Evolutionary conservation across 1,139 yeast genomes (phyloP), one percentile per base, ranked within the genome.

Genomic region (Taiozyma onychis): DNA sequence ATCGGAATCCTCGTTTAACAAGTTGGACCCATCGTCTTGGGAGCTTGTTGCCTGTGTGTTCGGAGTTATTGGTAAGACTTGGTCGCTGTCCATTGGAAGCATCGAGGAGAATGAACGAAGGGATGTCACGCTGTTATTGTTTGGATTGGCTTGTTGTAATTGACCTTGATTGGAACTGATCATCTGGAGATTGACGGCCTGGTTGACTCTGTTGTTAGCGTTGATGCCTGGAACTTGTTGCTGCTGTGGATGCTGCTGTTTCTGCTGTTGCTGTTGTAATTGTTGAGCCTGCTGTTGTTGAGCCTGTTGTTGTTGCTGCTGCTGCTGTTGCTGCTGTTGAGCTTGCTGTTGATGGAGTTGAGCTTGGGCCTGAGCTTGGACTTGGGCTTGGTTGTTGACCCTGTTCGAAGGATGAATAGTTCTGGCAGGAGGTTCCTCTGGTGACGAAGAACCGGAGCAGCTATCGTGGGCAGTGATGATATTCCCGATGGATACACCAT

Each of bases 201-300:
- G 30, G 26, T 54, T 51, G 28, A 53, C 60, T 16, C 60, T 42
- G 34, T 45, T 48, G 14, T 35, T 32, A 18, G 28, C 35, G 39
- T 44, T 44, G 21, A 47, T 39, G 10, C 34, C 42, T 16, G 39
- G 48, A 4, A 26, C 16, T 13, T 37, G 34, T 26, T 43, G 37
- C 43, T 43, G 42, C 27, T 26, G 45, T 9, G 14, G 30, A 6
- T 13, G 35, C 42, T 48, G 50, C 14, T 32, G 47, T 14, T 26
- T 18, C 13, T 41, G 41, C 21, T 45, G 44, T 3, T n/a, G 16
- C 9, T 30, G 43, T 3, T 24, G 45, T 39, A 43, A 46, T 27
- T 43, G 44, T 4, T 44, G 47, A 4, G 18, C 34, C 22, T 34
- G 44, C 24, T 24, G 26, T 16, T 45, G 52, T 26, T 42, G 48